Evolutionary conservation across 306 rosid species (phyloP).

Genomic region (Vigna reflexopilosa): DNA sequence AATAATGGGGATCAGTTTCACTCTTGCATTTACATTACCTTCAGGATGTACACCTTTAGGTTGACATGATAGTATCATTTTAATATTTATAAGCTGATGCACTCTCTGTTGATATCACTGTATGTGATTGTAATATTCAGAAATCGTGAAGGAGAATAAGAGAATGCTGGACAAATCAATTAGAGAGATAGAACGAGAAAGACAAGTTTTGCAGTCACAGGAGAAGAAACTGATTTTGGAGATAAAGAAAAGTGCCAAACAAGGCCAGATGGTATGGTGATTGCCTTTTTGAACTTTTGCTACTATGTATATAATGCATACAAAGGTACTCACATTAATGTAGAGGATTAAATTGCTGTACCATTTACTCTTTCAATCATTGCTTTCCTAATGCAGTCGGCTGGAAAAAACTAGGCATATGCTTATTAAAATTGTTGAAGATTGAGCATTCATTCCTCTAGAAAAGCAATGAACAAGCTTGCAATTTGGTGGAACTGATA

Average conservation of each 20-base stretch:
- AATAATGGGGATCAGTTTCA: not conserved
- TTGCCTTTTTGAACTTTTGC: conserved; percentile 5
- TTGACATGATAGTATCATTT: not conserved
- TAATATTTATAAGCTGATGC: not conserved
- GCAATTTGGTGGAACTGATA: not conserved
- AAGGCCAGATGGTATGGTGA: conserved; percentile 85
- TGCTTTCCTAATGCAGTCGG: not conserved
- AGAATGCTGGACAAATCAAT: conserved; percentile 91
- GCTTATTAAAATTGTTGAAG: not conserved
- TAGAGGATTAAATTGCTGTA: conserved; percentile 15
- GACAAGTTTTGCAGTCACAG: conserved; percentile 76
- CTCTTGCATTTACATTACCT: not conserved
- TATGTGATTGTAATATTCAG: conserved; percentile 50
- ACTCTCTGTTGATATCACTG: conserved; percentile 11
- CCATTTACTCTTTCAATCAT: not conserved
- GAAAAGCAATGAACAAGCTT: conserved; percentile 2
- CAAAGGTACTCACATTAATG: not conserved
- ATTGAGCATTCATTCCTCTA: not conserved
- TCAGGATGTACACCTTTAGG: not conserved
- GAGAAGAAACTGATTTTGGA: conserved; percentile 87
- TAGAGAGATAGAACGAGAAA: conserved; percentile 89
- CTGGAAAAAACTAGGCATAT: conserved; percentile 3
- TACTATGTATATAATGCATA: not conserved
- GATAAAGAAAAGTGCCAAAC: conserved; percentile 94
- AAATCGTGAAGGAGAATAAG: conserved; percentile 86